phyloP scores from a whole-genome alignment of 441 rosid species.

The Monsonia emarginata region DNA sequence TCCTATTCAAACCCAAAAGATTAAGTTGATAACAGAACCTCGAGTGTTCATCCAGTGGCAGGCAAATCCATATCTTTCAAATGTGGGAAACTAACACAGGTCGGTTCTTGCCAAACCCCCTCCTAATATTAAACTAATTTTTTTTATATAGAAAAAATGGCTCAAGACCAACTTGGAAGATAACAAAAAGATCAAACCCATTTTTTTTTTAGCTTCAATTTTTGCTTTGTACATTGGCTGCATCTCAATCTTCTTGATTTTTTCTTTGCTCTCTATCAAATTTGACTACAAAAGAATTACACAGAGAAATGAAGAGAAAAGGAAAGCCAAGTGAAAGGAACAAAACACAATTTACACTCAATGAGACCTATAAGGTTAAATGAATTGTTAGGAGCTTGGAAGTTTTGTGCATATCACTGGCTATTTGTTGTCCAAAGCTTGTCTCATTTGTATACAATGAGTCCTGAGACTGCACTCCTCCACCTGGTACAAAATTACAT shows the following conservation, averaged over 20 bases:
- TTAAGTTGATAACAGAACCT: no score
- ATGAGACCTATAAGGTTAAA: conserved; percentile 10
- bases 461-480: conserved; percentile 59
- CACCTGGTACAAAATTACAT: conserved; percentile 49
- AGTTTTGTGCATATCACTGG: not conserved
- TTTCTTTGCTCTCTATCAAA: conserved; percentile 17
- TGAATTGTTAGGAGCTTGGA: no score
- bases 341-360: conserved; percentile 27
- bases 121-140: no score
- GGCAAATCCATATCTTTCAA: no score
- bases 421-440: conserved; percentile 20
- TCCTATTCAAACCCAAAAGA: no score
- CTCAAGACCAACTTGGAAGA: no score
- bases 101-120: no score
- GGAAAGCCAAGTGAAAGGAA: not conserved
- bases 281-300: conserved; percentile 19
- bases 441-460: conserved; percentile 54
- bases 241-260: conserved; percentile 13
- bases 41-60: no score
- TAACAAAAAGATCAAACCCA: no score
- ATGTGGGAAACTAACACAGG: no score
- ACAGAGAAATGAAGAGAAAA: not conserved
- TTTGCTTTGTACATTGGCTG: conserved; percentile 15
- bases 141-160: no score
- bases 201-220: not conserved